phyloP scores from a whole-genome alignment of 805 yeast genomes.

The Henningerozyma blattae region DNA sequence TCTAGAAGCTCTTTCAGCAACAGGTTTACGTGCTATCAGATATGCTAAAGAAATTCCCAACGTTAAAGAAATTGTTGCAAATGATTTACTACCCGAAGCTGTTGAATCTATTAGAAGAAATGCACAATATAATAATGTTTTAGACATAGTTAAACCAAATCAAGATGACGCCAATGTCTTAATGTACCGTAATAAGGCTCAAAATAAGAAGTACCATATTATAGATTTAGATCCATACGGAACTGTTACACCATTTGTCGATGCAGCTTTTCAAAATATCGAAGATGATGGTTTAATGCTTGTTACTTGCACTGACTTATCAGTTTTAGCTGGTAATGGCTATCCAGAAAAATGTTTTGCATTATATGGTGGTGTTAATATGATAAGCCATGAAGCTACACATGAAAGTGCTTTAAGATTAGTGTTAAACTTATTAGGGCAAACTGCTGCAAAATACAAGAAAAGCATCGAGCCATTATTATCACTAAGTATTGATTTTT shows the following conservation, averaged over 20 bases:
- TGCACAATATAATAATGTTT: conserved; percentile 51
- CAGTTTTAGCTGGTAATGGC: conserved; percentile 89
- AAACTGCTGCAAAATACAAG: conserved; percentile 83
- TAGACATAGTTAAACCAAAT: conserved; percentile 46
- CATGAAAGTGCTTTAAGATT: conserved; percentile 90
- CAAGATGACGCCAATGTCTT: conserved; percentile 84
- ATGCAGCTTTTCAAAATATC: conserved; percentile 78
- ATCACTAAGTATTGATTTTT: conserved; percentile 81
- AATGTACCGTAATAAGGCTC: conserved; percentile 43
- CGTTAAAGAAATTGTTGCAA: conserved; percentile 67
- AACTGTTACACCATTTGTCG: conserved; percentile 91
- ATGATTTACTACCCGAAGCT: conserved; percentile 79
- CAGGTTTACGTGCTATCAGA: conserved; percentile 88
- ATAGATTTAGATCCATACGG: conserved; percentile 97
- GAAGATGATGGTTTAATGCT: conserved; percentile 74
- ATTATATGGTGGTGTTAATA: conserved; percentile 82
- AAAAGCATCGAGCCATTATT: conserved; percentile 78
- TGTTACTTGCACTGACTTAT: conserved; percentile 93
- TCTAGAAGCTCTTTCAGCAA: conserved; percentile 86
- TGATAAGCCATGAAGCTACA: conserved; percentile 66
- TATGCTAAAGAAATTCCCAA: conserved; percentile 85
- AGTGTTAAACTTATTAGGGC: conserved; percentile 62
- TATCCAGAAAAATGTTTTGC: conserved; percentile 97
- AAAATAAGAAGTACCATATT: conserved; percentile 52
- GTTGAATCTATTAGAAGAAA: conserved; percentile 70